phyloP scores from a whole-genome alignment of 176 grass and related monocot species.

The Oryza officinalis region DNA sequence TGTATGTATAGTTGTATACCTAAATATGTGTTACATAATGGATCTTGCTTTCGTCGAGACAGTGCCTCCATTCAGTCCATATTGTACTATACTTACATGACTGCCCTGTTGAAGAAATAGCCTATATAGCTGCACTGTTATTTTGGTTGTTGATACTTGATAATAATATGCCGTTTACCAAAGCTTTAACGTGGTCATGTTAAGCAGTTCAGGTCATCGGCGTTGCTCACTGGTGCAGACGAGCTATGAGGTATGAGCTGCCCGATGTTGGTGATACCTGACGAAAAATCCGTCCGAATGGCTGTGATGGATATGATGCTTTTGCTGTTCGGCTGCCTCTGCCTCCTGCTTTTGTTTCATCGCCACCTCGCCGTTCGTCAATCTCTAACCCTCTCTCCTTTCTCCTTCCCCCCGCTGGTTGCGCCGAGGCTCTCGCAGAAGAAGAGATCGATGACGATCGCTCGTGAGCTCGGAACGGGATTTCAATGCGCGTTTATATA shows the following conservation, averaged over 20 bases:
- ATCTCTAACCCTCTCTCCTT: no score
- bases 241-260: neutral
- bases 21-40: constrained; percentile 5
- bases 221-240: no score
- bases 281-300: neutral
- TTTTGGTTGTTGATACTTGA: neutral
- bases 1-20: constrained; percentile 29
- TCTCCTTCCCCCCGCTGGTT: no score
- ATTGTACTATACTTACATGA: neutral
- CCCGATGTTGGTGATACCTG: neutral
- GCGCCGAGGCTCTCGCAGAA: no score
- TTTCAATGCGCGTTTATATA: no score
- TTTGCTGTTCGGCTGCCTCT: no score
- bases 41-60: neutral
- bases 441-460: no score
- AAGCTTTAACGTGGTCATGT: neutral
- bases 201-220: neutral
- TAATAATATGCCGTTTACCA: neutral
- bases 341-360: no score
- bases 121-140: neutral
- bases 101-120: neutral
- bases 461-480: no score
- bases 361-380: no score
- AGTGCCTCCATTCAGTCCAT: neutral
- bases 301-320: neutral